Evolutionary conservation across 2,329 filamentous ascomycete species (phyloP).

Genomic region (Cercospora sp.): DNA sequence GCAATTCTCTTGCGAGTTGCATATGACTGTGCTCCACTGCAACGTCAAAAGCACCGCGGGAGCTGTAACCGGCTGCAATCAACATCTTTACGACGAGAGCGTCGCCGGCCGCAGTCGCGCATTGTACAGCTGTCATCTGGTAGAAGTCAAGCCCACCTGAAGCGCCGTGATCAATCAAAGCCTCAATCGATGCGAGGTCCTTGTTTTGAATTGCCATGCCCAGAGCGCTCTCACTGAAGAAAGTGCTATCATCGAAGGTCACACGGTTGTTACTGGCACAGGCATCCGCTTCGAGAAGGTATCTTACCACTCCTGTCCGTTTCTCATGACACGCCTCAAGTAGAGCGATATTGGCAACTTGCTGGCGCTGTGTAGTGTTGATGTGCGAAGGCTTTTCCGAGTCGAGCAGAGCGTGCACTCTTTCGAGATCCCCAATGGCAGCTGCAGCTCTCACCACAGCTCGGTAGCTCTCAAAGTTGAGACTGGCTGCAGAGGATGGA

Average conservation of each 20-base stretch:
- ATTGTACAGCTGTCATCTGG: background rate
- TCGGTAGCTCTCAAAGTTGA: background rate
- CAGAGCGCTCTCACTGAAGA: background rate
- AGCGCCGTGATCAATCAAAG: background rate
- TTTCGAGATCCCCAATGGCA: background rate
- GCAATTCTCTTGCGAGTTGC: background rate
- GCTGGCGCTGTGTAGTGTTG: background rate
- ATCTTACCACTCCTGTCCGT: background rate
- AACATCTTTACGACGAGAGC: too few relatives aligned
- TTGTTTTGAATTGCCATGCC: background rate
- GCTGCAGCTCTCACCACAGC: background rate
- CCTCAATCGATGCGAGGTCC: background rate
- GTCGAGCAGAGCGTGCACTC: background rate
- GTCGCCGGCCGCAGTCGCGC: too few relatives aligned
- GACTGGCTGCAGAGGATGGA: background rate
- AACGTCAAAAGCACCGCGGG: background rate
- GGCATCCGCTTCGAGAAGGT: background rate
- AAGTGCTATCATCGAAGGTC: background rate
- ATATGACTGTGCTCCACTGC: background rate
- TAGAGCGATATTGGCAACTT: background rate
- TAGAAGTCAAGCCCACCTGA: background rate
- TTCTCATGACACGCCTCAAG: background rate
- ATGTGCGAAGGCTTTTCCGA: background rate
- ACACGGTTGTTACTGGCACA: background rate
- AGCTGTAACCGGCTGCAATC: background rate